A percentile compares a stretch with the other conserved stretches of the same genome.
phyloP scores from a whole-genome alignment of 176 grass and related monocot species.

The Oryza coarctata region DNA sequence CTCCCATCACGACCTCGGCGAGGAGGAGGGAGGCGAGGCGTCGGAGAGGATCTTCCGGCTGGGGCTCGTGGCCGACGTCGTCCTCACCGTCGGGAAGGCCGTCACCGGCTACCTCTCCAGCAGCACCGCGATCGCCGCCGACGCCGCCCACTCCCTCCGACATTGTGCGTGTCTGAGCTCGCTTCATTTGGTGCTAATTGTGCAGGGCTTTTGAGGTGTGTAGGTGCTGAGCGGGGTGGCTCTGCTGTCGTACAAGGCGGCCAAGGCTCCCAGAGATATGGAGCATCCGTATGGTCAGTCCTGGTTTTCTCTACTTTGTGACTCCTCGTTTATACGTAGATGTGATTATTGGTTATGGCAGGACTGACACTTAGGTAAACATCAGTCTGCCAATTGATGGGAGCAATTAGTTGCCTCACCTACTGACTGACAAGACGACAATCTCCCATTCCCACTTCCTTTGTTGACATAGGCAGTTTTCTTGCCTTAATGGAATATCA shows the following conservation, averaged over 20 bases:
- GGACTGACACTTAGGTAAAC: background rate
- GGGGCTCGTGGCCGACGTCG: constrained; percentile 62
- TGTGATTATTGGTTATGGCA: background rate
- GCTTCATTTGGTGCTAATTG: constrained; percentile 18
- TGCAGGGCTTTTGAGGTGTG: background rate
- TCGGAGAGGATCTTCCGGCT: constrained; percentile 68
- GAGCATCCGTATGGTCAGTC: constrained; percentile 90
- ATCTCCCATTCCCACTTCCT: background rate
- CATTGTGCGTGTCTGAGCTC: constrained; percentile 46
- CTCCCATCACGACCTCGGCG: constrained; percentile 23
- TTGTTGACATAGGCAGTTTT: background rate
- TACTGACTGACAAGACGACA: background rate
- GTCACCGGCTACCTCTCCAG: constrained; percentile 78
- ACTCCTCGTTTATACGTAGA: background rate
- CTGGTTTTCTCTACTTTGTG: background rate
- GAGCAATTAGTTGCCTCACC: background rate
- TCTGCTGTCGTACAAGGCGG: constrained; percentile 73
- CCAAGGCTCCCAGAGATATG: constrained; percentile 78
- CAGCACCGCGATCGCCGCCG: constrained; percentile 85
- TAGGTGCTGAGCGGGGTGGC: constrained; percentile 89
- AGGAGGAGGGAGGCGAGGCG: constrained; percentile 28
- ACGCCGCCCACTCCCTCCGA: constrained; percentile 94
- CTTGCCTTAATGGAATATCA: background rate
- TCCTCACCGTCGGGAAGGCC: constrained; percentile 61
- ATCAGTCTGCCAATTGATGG: background rate